phyloP scores from a whole-genome alignment of 257 asterid species.

The Nicotiana tabacum region DNA sequence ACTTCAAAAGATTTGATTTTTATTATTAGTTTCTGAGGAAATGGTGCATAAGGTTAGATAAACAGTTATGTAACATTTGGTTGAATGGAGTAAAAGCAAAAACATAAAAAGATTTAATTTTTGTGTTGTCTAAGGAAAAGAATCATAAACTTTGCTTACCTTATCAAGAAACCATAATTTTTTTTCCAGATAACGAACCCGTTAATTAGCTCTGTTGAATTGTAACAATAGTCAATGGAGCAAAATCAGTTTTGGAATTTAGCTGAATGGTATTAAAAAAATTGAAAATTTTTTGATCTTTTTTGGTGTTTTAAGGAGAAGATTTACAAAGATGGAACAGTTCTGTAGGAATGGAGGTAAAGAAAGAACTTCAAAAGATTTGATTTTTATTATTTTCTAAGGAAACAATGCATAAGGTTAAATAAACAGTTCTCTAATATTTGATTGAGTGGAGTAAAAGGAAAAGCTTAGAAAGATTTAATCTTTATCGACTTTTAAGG shows the following conservation, averaged over 20 bases:
- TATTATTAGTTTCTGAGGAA: background rate
- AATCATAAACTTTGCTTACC: background rate
- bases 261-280: background rate
- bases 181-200: background rate
- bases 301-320: background rate
- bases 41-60: slow-evolving; percentile 4
- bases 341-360: background rate
- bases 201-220: background rate
- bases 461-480: background rate
- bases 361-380: background rate
- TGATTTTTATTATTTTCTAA: background rate
- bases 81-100: background rate
- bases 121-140: background rate
- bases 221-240: background rate
- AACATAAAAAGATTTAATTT: background rate
- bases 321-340: background rate
- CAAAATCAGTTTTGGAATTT: background rate
- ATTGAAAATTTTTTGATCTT: background rate
- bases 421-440: background rate
- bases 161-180: too few species aligned
- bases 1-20: background rate
- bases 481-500: background rate
- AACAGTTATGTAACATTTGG: background rate
- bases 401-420: slow-evolving; percentile 8
- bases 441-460: background rate